Base-by-base conservation (phyloP, 1,284 basidiomycete species). In the Termitomyces sp. region DNA sequence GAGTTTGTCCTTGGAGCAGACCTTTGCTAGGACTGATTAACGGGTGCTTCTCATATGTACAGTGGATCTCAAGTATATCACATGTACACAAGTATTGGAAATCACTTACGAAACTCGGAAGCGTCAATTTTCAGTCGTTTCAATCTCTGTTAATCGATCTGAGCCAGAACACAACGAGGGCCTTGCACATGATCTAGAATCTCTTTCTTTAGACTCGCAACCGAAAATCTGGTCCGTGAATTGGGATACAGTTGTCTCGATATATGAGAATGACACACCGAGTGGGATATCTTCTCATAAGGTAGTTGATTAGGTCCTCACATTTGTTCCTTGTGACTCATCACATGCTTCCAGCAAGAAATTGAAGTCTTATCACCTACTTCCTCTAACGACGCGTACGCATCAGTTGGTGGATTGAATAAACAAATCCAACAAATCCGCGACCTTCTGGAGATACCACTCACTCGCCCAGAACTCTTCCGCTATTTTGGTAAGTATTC, bases 371-470 rank as follows among this genome's bases (percentile, higher is more conserved):
- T 78, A 42, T 66, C 75, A 21, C 70, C 73, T 53, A 69, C 58
- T 54, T 60, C 74, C n/a, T 62, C 64, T 42, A 66, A 70, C 37
- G 74, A 81, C 56, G 82, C 83, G 21, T 89, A 88, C 64, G 76
- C 83, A 14, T 78, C 83, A 13, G 86, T 99, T 14, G 97, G 97
- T 24, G 97, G 97, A 2, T 78, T 99, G 24, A 80, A 87, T 60
- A 81, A 83, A 58, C 94, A 97, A 64, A 95, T 99, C 57, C 76
- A 83, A 49, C 85, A 93, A 67, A 91, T 99, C 57, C 83, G 90
- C 35, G 88, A 94, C 62, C 81, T 99, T n/a, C 82, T 99, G 37
- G 96, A 99, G 64, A 87, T 99, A 50, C 97, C 97, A 1, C 76
- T 99, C 44, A 88, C 82, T 18, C 84, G 86, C 33, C 97, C 97